Percentiles rank a stretch among this genome's conserved stretches.
These are phyloP conservation scores for Hygrophorus pudorinus DNA, from an alignment of 768 basidiomycete genomes.

Conservation along the genomic window DNA sequence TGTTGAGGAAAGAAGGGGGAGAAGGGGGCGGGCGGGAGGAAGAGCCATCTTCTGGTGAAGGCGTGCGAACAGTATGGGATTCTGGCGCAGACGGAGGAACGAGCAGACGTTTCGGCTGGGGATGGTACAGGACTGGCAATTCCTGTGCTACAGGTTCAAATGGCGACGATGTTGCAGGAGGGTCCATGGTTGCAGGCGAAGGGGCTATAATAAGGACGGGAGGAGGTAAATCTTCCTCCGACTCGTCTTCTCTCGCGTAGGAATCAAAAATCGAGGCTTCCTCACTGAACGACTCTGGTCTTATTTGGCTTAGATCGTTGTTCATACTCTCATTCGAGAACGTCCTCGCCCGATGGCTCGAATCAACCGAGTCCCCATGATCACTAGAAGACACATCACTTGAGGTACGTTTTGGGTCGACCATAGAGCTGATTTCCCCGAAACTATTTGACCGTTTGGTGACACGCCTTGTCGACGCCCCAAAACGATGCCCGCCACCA, in stretches of 20 bases:
- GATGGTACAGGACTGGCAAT: constrained; percentile 48
- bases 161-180: constrained; percentile 10
- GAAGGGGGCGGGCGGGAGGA: constrained; percentile 18
- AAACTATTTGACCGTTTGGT: no score
- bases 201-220: constrained; percentile 20
- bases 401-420: constrained; percentile 45
- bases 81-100: constrained; percentile 30
- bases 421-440: constrained; percentile 8
- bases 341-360: constrained; percentile 27
- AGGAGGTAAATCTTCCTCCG: constrained; percentile 26
- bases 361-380: constrained; percentile 38
- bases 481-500: constrained; percentile 79
- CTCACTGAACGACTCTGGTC: constrained; percentile 74
- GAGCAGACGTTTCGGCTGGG: constrained; percentile 49
- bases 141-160: constrained; percentile 23
- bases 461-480: constrained; percentile 24
- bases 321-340: constrained; percentile 35
- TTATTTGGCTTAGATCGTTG: constrained; percentile 17
- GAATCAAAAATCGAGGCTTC: constrained; percentile 80
- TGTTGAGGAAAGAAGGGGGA: constrained; percentile 18
- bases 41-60: constrained; percentile 33
- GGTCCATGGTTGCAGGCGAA: constrained; percentile 18
- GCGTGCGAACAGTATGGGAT: constrained; percentile 39
- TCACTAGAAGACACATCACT: constrained; percentile 68
- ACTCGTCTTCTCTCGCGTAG: constrained; percentile 53